Base-by-base conservation (phyloP, 768 basidiomycete species). In the Tylopilus subfusipes region DNA sequence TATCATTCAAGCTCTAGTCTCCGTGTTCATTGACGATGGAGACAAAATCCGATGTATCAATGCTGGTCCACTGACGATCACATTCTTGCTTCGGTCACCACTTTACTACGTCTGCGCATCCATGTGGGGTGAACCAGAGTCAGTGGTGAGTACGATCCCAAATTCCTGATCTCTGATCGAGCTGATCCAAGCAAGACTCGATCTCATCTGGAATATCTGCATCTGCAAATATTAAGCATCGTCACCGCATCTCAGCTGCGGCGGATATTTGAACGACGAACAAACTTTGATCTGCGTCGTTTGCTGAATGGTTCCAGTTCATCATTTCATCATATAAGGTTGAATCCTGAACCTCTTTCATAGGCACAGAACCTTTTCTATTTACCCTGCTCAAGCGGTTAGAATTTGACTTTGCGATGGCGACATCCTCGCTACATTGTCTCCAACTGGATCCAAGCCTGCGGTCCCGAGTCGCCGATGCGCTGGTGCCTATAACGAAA, bases 91-190 rank as follows among this genome's bases (percentile, higher is more conserved):
- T 46, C 84, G 93, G 29, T 68, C 90, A 7, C 97, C 97, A 4
- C 72, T 99, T 19, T 98, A 98, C 71, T 91, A 95, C 64, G 93
- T 87, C 27, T 95, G 90, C 58, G 86, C 85, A 13, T 94, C 93
- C 21, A 84, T 88, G 12, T 96, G 92, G 91, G 90, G 90, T 13
- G 97, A 98, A 71, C 96, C 97, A 0, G 97, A 98, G 72, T 91
- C 89, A 56, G 86, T 98, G 59, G 95, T 98, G 74, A 73, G 92
- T 76, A 48, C 53, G 33, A 18, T 39, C 18, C 16, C 24, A 25
- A 25, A 9, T 22, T 19, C 43, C 29, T 29, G 42, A 47, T 49
- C 54, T 43, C 60, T 57, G 62, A 56, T 75, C 65, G 73, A 63
- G 54, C 69, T 77, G 67, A 65, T 73, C 78, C 74, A 86, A 85